Conservation (phyloP, 257 asterid genomes). For the Lycium barbarum region DNA sequence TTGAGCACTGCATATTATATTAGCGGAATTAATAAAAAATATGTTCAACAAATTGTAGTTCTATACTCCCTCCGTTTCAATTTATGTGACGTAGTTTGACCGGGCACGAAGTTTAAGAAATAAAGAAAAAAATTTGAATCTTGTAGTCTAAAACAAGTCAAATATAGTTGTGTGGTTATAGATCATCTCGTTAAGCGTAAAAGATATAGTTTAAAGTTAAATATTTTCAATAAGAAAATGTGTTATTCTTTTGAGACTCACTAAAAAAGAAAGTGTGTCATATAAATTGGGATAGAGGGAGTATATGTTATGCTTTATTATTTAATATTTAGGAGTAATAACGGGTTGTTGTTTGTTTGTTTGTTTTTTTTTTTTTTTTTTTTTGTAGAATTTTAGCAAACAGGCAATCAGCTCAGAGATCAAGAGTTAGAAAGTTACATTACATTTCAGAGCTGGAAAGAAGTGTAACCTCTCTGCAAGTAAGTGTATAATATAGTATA, state of each 20-base stretch:
- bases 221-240: too few species aligned
- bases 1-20: not conserved
- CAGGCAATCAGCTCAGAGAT: conserved; percentile 95
- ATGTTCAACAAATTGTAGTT: not conserved
- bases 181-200: too few species aligned
- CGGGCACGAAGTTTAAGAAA: too few species aligned
- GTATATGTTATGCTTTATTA: not conserved
- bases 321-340: not conserved
- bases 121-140: too few species aligned
- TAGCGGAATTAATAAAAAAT: not conserved
- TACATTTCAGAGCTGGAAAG: conserved; percentile 96
- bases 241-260: too few species aligned
- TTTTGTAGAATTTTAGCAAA: conserved; percentile 78
- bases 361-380: not conserved
- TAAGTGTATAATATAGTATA: conserved; percentile 23
- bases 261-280: too few species aligned
- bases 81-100: too few species aligned
- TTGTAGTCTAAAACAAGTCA: too few species aligned
- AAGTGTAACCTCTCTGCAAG: conserved; percentile 86
- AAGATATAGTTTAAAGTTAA: too few species aligned
- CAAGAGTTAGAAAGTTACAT: conserved; percentile 89
- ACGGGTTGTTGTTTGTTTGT: not conserved
- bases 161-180: too few species aligned
- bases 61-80: too few species aligned
- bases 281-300: too few species aligned